Evolutionary conservation across 192 early-diverging fungal genomes (phyloP), one percentile per base, ranked within the genome.

Genomic region (Podila verticillata): DNA sequence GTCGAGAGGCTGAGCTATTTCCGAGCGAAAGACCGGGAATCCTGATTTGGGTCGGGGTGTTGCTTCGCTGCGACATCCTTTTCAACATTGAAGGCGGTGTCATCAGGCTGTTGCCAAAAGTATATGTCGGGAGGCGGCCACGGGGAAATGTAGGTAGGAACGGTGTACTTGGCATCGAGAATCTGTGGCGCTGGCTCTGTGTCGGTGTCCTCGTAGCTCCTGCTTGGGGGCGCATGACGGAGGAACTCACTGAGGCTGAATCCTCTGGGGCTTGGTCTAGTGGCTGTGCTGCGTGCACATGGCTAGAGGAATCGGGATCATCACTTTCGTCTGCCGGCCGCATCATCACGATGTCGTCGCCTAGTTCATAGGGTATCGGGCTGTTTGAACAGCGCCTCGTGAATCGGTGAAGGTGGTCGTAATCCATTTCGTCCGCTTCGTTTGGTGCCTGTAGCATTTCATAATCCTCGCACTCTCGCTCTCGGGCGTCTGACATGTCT

Each of bases 61-160:
- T 72, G 26, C 20, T 31, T 15, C 77, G 54, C 47, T 72, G 64
- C 17, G 77, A 72, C 39, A 80, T 68, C 31, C 61, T 80, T 35
- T 44, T 80, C 7, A 72, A 61, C 70, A 80, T 72, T 9, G 77
- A 72, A 0, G 77, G 77, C 4, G 77, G 77, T 4, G 70, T 72
- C 77, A 80, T 72, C 7, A 72, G 65, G 26, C 35, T 72, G 48
- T 51, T 80, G 28, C 77, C 66, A 28, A 80, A 49, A 12, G 64
- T 44, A 39, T 72, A 67, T 47, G 70, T 72, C 17, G 69, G 70
- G 31, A 80, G 12, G 36, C 77, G 77, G 7, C 64, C 9, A 8
- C 77, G 77, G 9, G 66, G 70, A 20, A 80, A 44, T 1, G 70
- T 63, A 3, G 77, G 69, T 61, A 80, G 68, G 54, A 80, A 80